Evolutionary conservation across 495 filamentous ascomycete genomes (phyloP), one percentile per base, ranked within the genome.

Genomic region (Lasiosphaeriaceae sp.): DNA sequence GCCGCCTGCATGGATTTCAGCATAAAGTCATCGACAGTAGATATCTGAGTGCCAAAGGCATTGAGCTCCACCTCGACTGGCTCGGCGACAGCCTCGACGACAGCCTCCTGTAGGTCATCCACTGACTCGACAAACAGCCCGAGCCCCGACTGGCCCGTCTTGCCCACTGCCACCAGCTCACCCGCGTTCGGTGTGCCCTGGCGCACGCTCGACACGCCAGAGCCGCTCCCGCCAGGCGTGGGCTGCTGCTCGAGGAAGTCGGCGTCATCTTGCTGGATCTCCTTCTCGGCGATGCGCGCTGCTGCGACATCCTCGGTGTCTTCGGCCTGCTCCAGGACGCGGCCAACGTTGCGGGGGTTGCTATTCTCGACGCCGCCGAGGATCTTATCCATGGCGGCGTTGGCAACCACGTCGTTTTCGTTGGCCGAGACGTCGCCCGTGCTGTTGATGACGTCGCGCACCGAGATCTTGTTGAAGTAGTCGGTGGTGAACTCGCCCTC

Each of bases 401-500:
- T 87, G 14, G 86, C 86, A 23, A 83, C 85, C 0, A 83, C 79
- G 56, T 83, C 80, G 31, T 80, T 80, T 57, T 90, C 87, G 17
- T 75, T 69, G 12, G 80, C 77, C 1, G 74, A 73, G 2, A 81
- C 76, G 26, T 76, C 72, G 26, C 82, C 83, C 31, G 82, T 82
- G 50, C 78, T 78, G 56, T 82, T 84, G 43, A 89, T 79, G 63
- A 90, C 84, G 52, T 90, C 89, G 47, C 83, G 81, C 47, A 86
- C 83, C 2, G 77, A 82, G 46, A 92, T 75, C 66, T 90, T 91
- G 65, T 90, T 90, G 77, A 97, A 94, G 74, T 96, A 93, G 69
- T 97, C 95, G 0, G 95, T 99, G 1, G 92, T 99, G 72, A 99
- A 99, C 62, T 93, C 92, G 48, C 95, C 95, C 70, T 97, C 92